A percentile compares a stretch with the other conserved stretches of the same genome.
Evolutionary conservation across 169 alveolate genomes (phyloP).

Genomic region (Ichthyophthirius multifiliis): DNA sequence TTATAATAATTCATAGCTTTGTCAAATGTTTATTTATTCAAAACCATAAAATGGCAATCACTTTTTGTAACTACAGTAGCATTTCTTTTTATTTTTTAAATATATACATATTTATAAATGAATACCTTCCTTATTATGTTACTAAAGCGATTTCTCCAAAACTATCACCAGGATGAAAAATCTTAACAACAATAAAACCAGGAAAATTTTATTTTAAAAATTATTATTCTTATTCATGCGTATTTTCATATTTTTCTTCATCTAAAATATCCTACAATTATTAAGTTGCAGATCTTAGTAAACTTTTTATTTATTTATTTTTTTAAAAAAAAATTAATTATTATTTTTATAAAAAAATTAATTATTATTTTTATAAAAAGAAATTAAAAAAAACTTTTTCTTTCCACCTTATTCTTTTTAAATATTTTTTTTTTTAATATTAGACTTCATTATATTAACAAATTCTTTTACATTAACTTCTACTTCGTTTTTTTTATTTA

Average conservation of each 20-base stretch:
- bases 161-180: background rate
- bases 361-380: no score
- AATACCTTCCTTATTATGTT: background rate
- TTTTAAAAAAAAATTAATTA: background rate
- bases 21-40: background rate
- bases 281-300: no score
- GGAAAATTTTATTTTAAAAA: background rate
- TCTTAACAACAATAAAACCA: background rate
- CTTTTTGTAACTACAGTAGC: background rate
- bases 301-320: no score
- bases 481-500: background rate
- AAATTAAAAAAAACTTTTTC: no score
- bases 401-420: no score
- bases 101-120: background rate
- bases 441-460: background rate
- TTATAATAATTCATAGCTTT: background rate
- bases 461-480: background rate
- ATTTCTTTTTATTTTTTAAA: background rate
- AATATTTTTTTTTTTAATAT: background rate
- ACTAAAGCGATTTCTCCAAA: slow-evolving; percentile 3
- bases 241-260: background rate
- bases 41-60: background rate
- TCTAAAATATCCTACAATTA: background rate
- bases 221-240: background rate
- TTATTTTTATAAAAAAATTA: background rate